Conservation (phyloP, 2,329 filamentous ascomycete species). For the Hymenoscyphus fraxineus region DNA sequence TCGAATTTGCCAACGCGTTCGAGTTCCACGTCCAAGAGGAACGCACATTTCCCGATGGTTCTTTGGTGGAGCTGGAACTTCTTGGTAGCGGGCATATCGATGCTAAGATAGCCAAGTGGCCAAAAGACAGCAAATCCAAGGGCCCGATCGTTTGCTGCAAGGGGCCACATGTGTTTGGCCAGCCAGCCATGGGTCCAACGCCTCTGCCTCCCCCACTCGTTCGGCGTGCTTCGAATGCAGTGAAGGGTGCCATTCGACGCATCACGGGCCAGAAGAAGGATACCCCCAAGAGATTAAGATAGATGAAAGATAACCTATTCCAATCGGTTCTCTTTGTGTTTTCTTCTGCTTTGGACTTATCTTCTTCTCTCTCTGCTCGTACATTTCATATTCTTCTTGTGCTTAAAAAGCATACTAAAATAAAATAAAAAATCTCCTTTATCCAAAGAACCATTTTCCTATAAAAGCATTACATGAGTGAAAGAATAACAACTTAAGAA, state of each 20-base stretch:
- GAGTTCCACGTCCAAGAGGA: neutral
- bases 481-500: too few relatives aligned
- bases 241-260: neutral
- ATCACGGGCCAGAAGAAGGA: neutral
- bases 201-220: too few relatives aligned
- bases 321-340: neutral
- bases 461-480: too few relatives aligned
- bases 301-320: neutral
- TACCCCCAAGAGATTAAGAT: neutral
- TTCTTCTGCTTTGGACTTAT: neutral
- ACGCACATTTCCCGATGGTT: neutral
- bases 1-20: neutral
- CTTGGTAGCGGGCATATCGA: too few relatives aligned
- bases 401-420: neutral
- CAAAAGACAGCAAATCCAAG: too few relatives aligned
- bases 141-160: too few relatives aligned
- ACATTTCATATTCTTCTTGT: neutral
- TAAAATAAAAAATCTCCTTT: neutral
- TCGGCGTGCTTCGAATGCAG: too few relatives aligned
- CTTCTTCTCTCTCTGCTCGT: neutral
- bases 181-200: too few relatives aligned
- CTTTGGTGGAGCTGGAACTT: neutral
- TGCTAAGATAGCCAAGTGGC: too few relatives aligned
- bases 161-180: too few relatives aligned
- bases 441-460: neutral